These are phyloP conservation scores for Funneliformis mosseae DNA, from an alignment of 192 early-diverging fungal species.

Conservation along the genomic window DNA sequence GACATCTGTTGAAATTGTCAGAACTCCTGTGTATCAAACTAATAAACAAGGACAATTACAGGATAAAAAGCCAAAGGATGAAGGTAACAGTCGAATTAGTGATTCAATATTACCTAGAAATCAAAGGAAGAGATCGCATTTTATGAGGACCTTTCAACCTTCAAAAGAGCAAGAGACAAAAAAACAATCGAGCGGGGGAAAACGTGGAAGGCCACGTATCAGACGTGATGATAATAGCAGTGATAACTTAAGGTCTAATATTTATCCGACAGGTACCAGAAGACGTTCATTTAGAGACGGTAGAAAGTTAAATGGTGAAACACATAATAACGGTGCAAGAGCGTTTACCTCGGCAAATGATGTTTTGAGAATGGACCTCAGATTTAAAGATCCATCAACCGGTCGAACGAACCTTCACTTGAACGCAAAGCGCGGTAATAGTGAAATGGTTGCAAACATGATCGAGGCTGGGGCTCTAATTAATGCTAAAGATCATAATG, in stretches of 20 bases:
- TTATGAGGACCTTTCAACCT: neutral
- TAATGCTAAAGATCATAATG: constrained; percentile 59
- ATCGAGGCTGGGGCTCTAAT: constrained; percentile 67
- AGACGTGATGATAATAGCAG: neutral
- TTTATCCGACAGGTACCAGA: neutral
- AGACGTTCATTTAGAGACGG: neutral
- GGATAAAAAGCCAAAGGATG: neutral
- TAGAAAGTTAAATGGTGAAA: constrained; percentile 8
- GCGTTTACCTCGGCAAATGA: constrained; percentile 30
- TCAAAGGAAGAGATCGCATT: neutral
- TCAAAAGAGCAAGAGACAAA: neutral
- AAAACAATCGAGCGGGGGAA: neutral
- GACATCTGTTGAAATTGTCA: neutral
- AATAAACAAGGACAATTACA: constrained; percentile 8
- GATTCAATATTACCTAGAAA: neutral
- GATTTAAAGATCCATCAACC: constrained; percentile 59
- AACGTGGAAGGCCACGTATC: neutral
- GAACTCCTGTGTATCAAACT: neutral
- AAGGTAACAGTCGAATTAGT: neutral
- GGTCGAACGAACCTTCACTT: constrained; percentile 71
- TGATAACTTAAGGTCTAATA: neutral
- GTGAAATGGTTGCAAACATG: constrained; percentile 47
- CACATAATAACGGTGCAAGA: constrained; percentile 1
- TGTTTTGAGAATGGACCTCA: constrained; percentile 48
- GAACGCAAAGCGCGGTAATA: constrained; percentile 62